phyloP scores from a whole-genome alignment of 495 filamentous ascomycete genomes.

The Saxispiralis lemnorum region DNA sequence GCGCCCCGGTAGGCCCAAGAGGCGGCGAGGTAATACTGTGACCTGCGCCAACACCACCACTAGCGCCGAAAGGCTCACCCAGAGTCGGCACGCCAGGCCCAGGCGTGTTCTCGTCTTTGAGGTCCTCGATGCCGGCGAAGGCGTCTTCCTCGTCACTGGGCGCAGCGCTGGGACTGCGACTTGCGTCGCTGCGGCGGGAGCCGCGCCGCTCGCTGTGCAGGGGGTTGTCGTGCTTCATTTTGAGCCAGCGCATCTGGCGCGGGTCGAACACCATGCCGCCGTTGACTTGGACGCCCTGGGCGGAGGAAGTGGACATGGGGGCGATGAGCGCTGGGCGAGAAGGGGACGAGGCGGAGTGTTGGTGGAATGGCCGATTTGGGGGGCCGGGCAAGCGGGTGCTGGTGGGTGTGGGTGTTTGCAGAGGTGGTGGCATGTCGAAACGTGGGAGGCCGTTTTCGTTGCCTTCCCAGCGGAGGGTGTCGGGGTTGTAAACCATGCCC shows the following conservation, averaged over 20 bases:
- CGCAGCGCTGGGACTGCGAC: constrained; percentile 15
- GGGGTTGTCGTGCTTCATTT: constrained; percentile 22
- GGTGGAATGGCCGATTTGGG: constrained; percentile 6
- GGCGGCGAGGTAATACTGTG: constrained; percentile 19
- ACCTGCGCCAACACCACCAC: constrained; percentile 29
- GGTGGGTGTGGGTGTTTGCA: constrained; percentile 16
- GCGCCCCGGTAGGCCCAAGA: constrained; percentile 1
- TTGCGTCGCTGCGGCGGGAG: constrained; percentile 1
- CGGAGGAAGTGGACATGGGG: constrained; percentile 54
- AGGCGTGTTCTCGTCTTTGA: constrained; percentile 43
- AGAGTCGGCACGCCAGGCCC: constrained; percentile 2
- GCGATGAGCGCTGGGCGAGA: constrained; percentile 83
- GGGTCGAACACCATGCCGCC: constrained; percentile 97
- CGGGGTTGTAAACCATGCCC: constrained; percentile 88
- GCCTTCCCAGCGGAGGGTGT: constrained; percentile 76
- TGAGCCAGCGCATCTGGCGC: constrained; percentile 86
- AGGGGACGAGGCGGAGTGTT: constrained; percentile 31
- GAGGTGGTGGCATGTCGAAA: constrained; percentile 39
- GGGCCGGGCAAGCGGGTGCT: constrained; percentile 9
- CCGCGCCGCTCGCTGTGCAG: too few species aligned
- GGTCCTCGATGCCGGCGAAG: constrained; percentile 56
- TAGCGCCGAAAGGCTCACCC: too few species aligned
- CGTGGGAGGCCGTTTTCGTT: constrained; percentile 69
- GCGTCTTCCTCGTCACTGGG: constrained; percentile 43
- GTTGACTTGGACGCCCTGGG: constrained; percentile 71